Evolutionary conservation across 345 rosid species (phyloP).

Genomic region (Melastoma malabathricum): DNA sequence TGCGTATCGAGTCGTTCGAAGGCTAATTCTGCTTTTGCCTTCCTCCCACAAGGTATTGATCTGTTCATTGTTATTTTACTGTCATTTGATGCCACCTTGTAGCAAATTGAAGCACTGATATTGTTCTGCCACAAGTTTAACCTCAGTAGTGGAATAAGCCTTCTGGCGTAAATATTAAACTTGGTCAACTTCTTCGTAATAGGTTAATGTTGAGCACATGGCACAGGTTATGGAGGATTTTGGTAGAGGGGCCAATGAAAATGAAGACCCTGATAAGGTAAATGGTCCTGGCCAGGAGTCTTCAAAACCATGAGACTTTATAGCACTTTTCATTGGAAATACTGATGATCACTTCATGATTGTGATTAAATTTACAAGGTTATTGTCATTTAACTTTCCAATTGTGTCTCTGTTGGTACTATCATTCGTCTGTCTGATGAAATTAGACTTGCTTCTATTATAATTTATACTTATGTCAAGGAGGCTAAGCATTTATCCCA

Average conservation of each 20-base stretch:
- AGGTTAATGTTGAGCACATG: slow-evolving; percentile 72
- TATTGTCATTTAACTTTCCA: slow-evolving; percentile 5
- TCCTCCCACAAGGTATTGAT: slow-evolving; percentile 50
- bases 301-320: slow-evolving; percentile 71
- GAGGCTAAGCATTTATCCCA: no score
- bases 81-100: background rate
- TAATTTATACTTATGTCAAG: background rate
- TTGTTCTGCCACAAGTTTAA: no score
- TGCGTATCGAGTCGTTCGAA: slow-evolving; percentile 55
- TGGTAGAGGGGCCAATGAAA: slow-evolving; percentile 52
- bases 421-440: background rate
- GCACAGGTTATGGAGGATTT: slow-evolving; percentile 61
- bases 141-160: background rate
- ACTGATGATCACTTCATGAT: slow-evolving; percentile 63
- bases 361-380: slow-evolving; percentile 92
- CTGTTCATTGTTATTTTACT: slow-evolving; percentile 3
- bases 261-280: slow-evolving; percentile 9
- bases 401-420: background rate
- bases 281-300: slow-evolving; percentile 27
- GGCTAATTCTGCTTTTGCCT: slow-evolving; percentile 71
- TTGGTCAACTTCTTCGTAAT: slow-evolving; percentile 9
- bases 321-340: slow-evolving; percentile 70
- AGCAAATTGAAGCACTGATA: background rate
- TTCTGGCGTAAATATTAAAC: background rate
- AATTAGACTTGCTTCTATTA: background rate